Evolutionary conservation across 768 basidiomycete genomes (phyloP), one percentile per base, ranked within the genome.

Genomic region (Hemileccinum rubropunctum): DNA sequence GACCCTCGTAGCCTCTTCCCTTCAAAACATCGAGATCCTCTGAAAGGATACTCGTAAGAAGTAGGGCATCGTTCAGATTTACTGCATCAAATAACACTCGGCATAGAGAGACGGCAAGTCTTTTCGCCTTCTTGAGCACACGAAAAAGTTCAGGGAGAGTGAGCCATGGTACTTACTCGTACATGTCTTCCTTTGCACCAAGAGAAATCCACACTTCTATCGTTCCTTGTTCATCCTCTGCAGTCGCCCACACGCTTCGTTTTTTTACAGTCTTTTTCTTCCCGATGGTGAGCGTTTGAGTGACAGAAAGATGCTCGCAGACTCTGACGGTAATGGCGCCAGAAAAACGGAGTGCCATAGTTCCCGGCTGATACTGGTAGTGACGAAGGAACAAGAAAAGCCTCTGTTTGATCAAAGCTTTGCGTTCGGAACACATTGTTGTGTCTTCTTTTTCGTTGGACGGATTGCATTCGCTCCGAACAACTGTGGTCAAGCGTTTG

Each of bases 21-120:
- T 83, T 83, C 52, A 95, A 69, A 6, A 89, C 81, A 46, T 82
- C 77, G n/a, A 95, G 69, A 53, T 93, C 89, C 0, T 92, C 95
- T 0, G 90, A 90, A 21, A 98, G 76, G 42, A 97, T 90, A 0
- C 91, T 94, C 79, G 89, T 86, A 54, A 98, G 84, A 11, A 97
- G 68, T 9, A 97, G 71, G 0, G 88, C 83, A 61, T 98, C 95
- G 58, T 91, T 89, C 17, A 83, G 79, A 63, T 86, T 85, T 0
- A 84, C 83, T 3, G 79, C 74, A 40, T 84, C 79, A 55, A 97
- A 87, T 20, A 95, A 68, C 3, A 86, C 66, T 12, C 83, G 81
- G 63, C 90, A 91, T 21, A 98, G 72, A 0, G 88, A 85, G 1
- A 82, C 82, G 0, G 94, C 86, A 5, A 97, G 84, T 65, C 91